Conservation (phyloP, 2,329 filamentous ascomycete species). For the Lachnellula suecica region DNA sequence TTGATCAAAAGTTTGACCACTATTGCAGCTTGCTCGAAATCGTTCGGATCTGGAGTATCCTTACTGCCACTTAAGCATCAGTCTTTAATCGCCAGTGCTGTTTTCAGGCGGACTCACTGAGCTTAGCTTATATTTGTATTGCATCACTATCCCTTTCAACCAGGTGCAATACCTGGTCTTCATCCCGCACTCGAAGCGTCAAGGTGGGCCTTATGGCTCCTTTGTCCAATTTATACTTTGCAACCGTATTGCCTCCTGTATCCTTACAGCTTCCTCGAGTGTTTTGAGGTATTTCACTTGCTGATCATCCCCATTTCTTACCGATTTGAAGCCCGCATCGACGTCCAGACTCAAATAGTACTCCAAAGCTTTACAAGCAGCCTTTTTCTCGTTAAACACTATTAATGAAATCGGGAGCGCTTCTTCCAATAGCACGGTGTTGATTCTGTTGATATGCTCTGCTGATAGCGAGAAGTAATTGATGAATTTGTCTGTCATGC, state of each 20-base stretch:
- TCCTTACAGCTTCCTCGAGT: neutral
- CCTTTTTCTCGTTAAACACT: constrained; percentile 10
- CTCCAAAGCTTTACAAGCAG: neutral
- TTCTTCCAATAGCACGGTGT: constrained; percentile 13
- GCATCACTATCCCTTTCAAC: neutral
- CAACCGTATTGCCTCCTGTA: neutral
- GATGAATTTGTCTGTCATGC: constrained; percentile 11
- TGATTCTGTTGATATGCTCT: constrained; percentile 13
- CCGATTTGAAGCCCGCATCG: neutral
- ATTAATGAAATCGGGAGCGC: constrained; percentile 11
- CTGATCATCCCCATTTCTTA: neutral
- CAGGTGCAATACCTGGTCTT: neutral
- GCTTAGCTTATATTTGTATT: neutral
- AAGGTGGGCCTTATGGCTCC: neutral
- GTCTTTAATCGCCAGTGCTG: too few species aligned
- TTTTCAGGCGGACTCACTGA: neutral
- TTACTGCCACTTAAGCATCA: neutral
- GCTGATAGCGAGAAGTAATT: constrained; percentile 2
- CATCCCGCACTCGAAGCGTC: neutral
- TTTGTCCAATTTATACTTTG: neutral
- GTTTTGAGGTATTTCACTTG: neutral
- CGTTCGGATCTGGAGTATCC: constrained; percentile 9
- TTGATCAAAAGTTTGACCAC: constrained; percentile 32
- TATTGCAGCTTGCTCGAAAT: constrained; percentile 25
- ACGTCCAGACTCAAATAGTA: neutral